Evolutionary conservation across 768 basidiomycete genomes (phyloP), one percentile per base, ranked within the genome.

Genomic region (Boletus rubroflammeus): DNA sequence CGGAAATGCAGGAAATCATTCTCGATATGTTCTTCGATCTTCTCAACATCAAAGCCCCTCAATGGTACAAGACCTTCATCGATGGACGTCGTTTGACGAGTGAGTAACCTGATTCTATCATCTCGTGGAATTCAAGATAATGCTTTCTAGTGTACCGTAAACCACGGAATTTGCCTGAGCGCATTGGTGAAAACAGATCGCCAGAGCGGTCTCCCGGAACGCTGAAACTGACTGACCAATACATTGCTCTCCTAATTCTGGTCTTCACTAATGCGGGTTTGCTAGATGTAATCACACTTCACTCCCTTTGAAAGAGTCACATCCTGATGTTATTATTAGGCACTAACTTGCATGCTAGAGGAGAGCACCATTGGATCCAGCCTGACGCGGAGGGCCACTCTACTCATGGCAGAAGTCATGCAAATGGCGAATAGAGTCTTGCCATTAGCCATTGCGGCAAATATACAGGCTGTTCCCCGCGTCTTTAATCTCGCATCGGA

Each of bases 1-100:
- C 23, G 15, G n/a, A 45, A 21, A 42, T 65, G 17, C 62, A 97
- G 95, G 96, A 98, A 75, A 83, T 93, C 29, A 78, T 98, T 34
- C 75, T 98, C 49, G 93, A 98, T 61, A 88, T 97, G 82, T 89
- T 98, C 63, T 98, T 98, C 63, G 90, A 92, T 56, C 77, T 95
- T 17, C 74, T 99, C 19, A 91, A 93, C 52, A 95, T 98, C 71
- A 91, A 91, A 68, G 81, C 89, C 0, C 90, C 93, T 1, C 88
- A 88, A 42, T 98, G 95, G 93, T 91, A 92, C 67, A 82, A 92
- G 62, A 88, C 91, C 0, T 98, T 96, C 64, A 87, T 97, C 34
- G 88, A 88, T 52, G 94, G 93, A 11, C 83, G 90, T 45, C 79
- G 94, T 28, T 72, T 97, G 50, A 96, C 93, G 3, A 88, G 94